Base-by-base conservation (phyloP, 2,329 filamentous ascomycete species). In the Calonectria multiphialidica region DNA sequence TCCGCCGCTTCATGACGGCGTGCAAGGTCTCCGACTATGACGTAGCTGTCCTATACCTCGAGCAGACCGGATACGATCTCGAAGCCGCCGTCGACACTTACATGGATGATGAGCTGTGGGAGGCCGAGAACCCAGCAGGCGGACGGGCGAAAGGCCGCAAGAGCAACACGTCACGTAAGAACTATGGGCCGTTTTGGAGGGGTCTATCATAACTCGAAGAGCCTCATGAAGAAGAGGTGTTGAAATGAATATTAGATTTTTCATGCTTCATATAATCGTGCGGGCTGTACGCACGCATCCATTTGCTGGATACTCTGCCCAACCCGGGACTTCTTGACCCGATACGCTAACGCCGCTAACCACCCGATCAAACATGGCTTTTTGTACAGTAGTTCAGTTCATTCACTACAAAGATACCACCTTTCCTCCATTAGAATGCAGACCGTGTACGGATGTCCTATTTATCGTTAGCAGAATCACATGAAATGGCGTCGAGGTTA, bases 21-120 rank as follows among this genome's bases (percentile, higher is more conserved):
- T 94, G 92, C 84, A 96, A 96, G 81, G 93, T 94, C 33, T 86
- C 90, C 28, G 93, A 96, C 86, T 96, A 92, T 84, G 93, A 95
- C 80, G 87, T 95, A 63, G 94, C 94, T 1, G 81, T 94, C 33
- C 81, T 96, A 23, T 97, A 97, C 81, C 87, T 97, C 50, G 90
- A 95, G 78, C 92, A 94, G 81, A 86, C 88, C 25, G 87, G 88
- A 9, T 95, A 93, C 81, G 88, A 95, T 76, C 84, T 96, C 18
- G 89, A 91, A 4, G 82, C 83, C 33, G 94, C 94, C 0, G 88
- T 93, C 8, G 87, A 89, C 44, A 87, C 89, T 3, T 95, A 90
- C 81, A 87, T 90, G 74, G 93, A 90, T 4, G 94, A 97, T 74
- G 94, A 95, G 81, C 87, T 86, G 66, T 96, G 94, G 94, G 94